Evolutionary conservation across 768 basidiomycete species (phyloP).

Genomic region (Gymnopilus dilepis): DNA sequence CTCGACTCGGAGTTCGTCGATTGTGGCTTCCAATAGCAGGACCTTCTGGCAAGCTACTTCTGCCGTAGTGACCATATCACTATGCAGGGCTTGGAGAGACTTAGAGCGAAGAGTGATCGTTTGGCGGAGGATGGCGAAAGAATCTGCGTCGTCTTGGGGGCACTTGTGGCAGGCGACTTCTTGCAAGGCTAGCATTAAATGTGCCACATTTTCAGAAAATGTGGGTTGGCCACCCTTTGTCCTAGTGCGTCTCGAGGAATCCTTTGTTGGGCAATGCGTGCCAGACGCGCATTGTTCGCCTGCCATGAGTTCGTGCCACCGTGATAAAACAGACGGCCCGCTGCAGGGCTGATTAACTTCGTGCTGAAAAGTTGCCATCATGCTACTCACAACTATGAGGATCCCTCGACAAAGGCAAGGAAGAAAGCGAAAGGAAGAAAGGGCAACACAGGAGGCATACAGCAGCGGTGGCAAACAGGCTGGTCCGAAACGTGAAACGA

Average conservation of each 20-base stretch:
- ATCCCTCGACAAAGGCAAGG: neutral
- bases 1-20: neutral
- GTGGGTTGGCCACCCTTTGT: neutral
- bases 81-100: neutral
- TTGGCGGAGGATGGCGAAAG: neutral
- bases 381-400: neutral
- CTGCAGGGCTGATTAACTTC: neutral
- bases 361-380: neutral
- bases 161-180: neutral
- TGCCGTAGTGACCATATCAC: neutral
- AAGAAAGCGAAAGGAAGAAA: neutral
- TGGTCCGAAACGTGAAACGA: neutral
- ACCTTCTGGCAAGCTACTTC: neutral
- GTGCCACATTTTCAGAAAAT: neutral
- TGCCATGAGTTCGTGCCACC: too few species aligned
- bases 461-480: neutral
- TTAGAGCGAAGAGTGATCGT: neutral
- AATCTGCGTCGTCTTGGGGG: neutral
- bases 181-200: neutral
- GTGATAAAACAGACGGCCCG: neutral
- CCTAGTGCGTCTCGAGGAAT: neutral
- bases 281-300: neutral
- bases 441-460: neutral
- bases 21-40: neutral
- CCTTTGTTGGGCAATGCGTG: neutral